Conservation (phyloP, 495 filamentous ascomycete species). For the Neurospora sp. region DNA sequence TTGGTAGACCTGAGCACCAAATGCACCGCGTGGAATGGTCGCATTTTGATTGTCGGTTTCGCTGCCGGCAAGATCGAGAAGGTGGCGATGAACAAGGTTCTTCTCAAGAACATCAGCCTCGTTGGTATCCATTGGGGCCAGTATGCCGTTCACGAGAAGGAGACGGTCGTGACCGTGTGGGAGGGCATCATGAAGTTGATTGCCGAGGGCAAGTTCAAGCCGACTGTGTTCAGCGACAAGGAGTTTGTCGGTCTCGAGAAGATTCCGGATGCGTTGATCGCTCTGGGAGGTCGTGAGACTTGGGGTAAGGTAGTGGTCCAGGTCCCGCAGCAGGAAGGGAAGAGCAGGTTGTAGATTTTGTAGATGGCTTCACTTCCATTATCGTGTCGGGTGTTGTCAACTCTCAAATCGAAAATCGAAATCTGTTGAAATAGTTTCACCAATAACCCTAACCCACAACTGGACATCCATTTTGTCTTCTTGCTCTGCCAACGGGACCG, state of each 20-base stretch:
- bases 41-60: conserved; percentile 82
- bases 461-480: neutral
- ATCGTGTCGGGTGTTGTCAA: neutral
- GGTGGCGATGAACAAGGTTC: conserved; percentile 78
- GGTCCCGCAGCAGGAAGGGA: conserved; percentile 54
- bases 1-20: conserved; percentile 75
- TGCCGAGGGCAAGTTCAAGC: conserved; percentile 63
- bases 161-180: conserved; percentile 68
- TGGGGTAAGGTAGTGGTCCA: conserved; percentile 97
- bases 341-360: conserved; percentile 36
- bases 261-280: conserved; percentile 64
- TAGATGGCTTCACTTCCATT: neutral
- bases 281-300: conserved; percentile 67
- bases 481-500: neutral
- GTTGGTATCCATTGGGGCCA: conserved; percentile 88
- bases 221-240: conserved; percentile 72
- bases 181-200: conserved; percentile 69
- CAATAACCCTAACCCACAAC: conserved; percentile 2
- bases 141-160: conserved; percentile 63
- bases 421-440: neutral
- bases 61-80: conserved; percentile 85
- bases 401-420: neutral
- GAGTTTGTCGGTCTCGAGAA: conserved; percentile 74
- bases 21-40: conserved; percentile 84
- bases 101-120: conserved; percentile 88